Conservation (phyloP, 306 rosid species). For the Hippophae tibetana region DNA sequence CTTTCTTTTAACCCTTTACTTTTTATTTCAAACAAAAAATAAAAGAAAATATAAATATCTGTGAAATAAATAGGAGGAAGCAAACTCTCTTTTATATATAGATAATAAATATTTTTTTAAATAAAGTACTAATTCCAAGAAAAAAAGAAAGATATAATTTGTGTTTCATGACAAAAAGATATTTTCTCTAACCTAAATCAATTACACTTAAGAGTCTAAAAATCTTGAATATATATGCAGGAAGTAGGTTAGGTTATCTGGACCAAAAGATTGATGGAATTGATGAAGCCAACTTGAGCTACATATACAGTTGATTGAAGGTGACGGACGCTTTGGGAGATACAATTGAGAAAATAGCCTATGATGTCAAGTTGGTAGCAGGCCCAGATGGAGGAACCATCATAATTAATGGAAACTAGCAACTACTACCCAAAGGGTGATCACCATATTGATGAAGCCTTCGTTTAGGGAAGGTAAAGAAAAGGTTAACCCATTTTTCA, state of each 20-base stretch:
- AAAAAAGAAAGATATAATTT: too few relatives aligned
- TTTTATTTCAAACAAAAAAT: too few relatives aligned
- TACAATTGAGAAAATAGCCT: slow-evolving; percentile 28
- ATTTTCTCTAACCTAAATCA: too few relatives aligned
- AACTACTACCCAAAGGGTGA: slow-evolving; percentile 29
- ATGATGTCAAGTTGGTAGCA: slow-evolving; percentile 26
- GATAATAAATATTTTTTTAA: too few relatives aligned
- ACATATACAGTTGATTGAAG: slow-evolving; percentile 35
- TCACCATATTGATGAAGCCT: not conserved
- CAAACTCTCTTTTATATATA: too few relatives aligned
- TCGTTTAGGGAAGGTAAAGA: slow-evolving; percentile 24
- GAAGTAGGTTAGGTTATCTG: slow-evolving; percentile 10
- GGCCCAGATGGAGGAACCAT: slow-evolving; percentile 28
- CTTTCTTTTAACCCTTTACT: too few relatives aligned
- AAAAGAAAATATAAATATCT: too few relatives aligned
- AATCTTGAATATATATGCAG: slow-evolving; percentile 6
- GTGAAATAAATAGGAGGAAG: too few relatives aligned
- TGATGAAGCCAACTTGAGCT: slow-evolving; percentile 25
- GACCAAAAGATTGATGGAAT: slow-evolving; percentile 26
- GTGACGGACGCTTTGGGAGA: slow-evolving; percentile 27
- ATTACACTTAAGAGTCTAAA: too few relatives aligned
- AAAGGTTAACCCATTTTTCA: slow-evolving; percentile 16
- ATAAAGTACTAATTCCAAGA: too few relatives aligned
- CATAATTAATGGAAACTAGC: slow-evolving; percentile 28
- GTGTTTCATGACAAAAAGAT: too few relatives aligned